Conservation (phyloP, 176 grass and related monocot species). For the Paspalum vaginatum region DNA sequence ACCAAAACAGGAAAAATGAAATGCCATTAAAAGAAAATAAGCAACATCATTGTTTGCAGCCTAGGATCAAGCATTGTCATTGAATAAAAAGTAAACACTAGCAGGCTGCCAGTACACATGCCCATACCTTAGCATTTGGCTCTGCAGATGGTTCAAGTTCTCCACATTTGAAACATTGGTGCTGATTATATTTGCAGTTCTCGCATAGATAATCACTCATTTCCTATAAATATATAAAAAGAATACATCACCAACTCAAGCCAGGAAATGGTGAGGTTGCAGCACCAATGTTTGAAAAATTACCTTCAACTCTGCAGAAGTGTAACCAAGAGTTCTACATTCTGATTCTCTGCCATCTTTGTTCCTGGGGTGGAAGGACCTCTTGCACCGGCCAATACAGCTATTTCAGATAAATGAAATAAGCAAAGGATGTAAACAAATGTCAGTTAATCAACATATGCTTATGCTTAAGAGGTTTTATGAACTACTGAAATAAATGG, state of each 20-base stretch:
- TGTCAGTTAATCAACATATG: neutral
- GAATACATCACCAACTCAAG: neutral
- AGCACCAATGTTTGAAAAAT: constrained; percentile 1
- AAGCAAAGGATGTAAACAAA: neutral
- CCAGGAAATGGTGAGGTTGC: neutral
- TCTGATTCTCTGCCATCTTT: constrained; percentile 56
- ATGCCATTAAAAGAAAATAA: neutral
- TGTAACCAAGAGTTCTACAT: constrained; percentile 70
- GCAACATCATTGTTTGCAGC: neutral
- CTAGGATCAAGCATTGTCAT: neutral
- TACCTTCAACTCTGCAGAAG: constrained; percentile 57
- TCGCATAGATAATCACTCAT: constrained; percentile 58
- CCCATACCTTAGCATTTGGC: constrained; percentile 63
- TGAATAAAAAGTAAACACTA: constrained; percentile 5
- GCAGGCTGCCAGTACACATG: neutral
- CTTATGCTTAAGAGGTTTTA: neutral
- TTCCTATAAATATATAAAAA: constrained; percentile 47
- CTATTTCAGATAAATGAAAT: constrained; percentile 43
- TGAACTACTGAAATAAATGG: too few species aligned
- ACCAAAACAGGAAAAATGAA: neutral
- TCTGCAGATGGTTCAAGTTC: constrained; percentile 63
- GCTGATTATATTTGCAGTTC: constrained; percentile 72
- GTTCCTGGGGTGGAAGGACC: constrained; percentile 72
- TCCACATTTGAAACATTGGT: constrained; percentile 80
- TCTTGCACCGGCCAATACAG: constrained; percentile 72